Evolutionary conservation across 805 yeast genomes (phyloP), one percentile per base, ranked within the genome.

Genomic region (Candida sphagnicola): DNA sequence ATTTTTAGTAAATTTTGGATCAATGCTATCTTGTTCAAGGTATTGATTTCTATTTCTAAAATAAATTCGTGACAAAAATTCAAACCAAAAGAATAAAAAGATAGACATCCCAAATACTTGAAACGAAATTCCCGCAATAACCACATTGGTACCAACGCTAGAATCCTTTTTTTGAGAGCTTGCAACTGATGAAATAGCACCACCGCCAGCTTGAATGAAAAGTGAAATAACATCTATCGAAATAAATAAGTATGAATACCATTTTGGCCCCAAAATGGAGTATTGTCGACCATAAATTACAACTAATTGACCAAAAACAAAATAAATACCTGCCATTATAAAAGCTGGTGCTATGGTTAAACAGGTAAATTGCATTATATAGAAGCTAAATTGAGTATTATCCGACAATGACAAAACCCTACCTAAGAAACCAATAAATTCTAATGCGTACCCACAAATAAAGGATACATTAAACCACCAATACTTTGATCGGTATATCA

Each of bases 311-410:
- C 65, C 70, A 41, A 65, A 62, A 1, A 64, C 34, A 34, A 61
- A 61, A 43, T 65, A 65, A 11, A 65, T 48, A 0, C 70, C 72
- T 3, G 57, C 72, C 72, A 65, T 65, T 26, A 64, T 45, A 35
- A 65, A 63, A 2, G 69, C 70, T 4, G 72, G 70, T 1, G 68
- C 58, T 17, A 65, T 47, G 5, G 70, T 63, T 41, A 65, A 54
- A 2, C 53, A 34, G 18, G 62, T 51, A 37, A 51, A 56, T 43
- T 65, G 68, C 19, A 59, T 33, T 26, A 63, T 45, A 40, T 51
- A 65, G 35, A 29, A 50, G 36, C 45, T 38, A 14, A 45, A 19
- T 31, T 49, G 37, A 4, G 53, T 44, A 39, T 46, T 44, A 46
- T 61, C 59, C 15, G 34, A 34, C 33, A 64, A 46, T 6, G 61